A percentile compares a stretch with the other conserved stretches of the same genome.
Evolutionary conservation across 805 yeast genomes (phyloP).

Genomic region (Maudiozyma serrabonitensis): DNA sequence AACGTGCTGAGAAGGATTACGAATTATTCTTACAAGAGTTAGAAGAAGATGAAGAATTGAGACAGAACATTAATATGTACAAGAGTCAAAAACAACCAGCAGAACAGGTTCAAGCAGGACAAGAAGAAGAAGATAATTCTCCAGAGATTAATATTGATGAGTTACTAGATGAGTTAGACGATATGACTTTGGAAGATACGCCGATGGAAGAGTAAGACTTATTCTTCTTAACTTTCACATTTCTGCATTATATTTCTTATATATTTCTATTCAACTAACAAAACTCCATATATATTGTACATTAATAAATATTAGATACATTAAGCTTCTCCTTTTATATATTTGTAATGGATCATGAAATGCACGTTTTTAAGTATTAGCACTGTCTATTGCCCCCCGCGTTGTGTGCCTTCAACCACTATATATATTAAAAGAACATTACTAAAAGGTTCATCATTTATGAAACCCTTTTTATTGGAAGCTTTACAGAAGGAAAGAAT

Average conservation of each 20-base stretch:
- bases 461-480: too few relatives aligned
- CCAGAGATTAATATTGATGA: slow-evolving; percentile 88
- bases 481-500: not conserved
- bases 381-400: too few relatives aligned
- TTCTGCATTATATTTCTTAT: not conserved
- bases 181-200: slow-evolving; percentile 68
- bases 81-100: slow-evolving; percentile 36
- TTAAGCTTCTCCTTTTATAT: not conserved
- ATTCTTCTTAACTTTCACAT: not conserved
- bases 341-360: too few relatives aligned
- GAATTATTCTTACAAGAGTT: slow-evolving; percentile 93
- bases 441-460: too few relatives aligned
- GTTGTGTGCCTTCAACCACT: too few relatives aligned
- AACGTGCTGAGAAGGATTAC: slow-evolving; percentile 88
- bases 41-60: slow-evolving; percentile 92
- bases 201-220: slow-evolving; percentile 7
- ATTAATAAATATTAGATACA: not conserved
- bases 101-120: slow-evolving; percentile 29
- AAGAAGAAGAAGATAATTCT: slow-evolving; percentile 67
- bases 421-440: too few relatives aligned
- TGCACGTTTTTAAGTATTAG: too few relatives aligned
- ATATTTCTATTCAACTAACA: not conserved
- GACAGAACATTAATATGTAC: slow-evolving; percentile 83
- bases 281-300: not conserved
- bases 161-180: slow-evolving; percentile 88